phyloP scores from a whole-genome alignment of 2,329 filamentous ascomycete genomes.

The Colletotrichum incanum region DNA sequence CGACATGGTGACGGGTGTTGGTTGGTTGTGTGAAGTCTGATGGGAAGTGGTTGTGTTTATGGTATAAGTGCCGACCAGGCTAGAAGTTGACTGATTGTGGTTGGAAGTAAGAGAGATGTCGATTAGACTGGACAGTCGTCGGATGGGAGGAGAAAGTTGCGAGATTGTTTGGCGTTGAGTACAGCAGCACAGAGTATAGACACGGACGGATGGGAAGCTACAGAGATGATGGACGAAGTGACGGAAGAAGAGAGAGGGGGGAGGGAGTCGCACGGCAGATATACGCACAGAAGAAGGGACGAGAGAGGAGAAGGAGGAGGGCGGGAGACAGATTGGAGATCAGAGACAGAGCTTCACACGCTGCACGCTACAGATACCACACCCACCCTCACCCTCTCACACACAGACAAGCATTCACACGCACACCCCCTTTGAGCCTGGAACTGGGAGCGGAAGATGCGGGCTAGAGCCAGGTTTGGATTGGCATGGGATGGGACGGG shows the following conservation, averaged over 20 bases:
- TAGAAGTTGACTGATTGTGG: background rate
- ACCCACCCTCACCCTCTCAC: background rate
- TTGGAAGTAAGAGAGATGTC: background rate
- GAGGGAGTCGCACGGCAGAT: conserved; percentile 39
- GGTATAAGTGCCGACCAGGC: conserved; percentile 25
- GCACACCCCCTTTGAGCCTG: conserved; percentile 21
- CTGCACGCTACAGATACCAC: conserved; percentile 7
- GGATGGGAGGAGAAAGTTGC: background rate
- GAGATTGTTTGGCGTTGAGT: background rate
- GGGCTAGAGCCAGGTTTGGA: conserved; percentile 10
- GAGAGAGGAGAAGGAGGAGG: conserved; percentile 12
- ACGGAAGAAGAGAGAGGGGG: conserved; percentile 1
- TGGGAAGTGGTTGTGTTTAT: conserved; percentile 18
- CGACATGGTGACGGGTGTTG: conserved; percentile 57
- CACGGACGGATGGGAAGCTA: background rate
- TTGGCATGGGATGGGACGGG: conserved; percentile 28
- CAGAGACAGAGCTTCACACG: conserved; percentile 34
- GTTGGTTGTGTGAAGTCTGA: conserved; percentile 12
- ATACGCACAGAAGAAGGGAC: conserved; percentile 38
- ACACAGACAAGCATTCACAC: conserved; percentile 24
- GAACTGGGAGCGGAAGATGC: conserved; percentile 26
- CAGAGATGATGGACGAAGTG: background rate
- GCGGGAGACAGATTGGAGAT: conserved; percentile 15
- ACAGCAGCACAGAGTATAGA: background rate
- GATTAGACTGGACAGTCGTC: background rate